These are phyloP conservation scores for Pterulicium gracile DNA, from an alignment of 1,284 basidiomycete genomes.

Conservation along the genomic window DNA sequence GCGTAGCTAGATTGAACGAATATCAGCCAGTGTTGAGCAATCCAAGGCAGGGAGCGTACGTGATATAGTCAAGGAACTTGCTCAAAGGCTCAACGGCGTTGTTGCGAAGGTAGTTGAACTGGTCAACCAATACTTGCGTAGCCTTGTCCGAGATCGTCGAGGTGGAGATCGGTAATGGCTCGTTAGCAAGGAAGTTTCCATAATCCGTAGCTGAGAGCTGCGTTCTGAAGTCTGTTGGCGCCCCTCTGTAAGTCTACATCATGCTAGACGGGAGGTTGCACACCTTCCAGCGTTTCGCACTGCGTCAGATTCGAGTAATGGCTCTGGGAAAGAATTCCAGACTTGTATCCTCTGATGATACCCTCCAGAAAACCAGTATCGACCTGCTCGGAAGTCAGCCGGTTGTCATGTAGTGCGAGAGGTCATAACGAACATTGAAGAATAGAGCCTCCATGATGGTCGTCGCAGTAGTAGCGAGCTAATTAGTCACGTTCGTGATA, in stretches of 20 bases:
- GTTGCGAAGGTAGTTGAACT: slow-evolving; percentile 90
- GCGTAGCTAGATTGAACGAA: slow-evolving; percentile 53
- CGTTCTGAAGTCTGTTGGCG: slow-evolving; percentile 70
- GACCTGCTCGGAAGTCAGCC: slow-evolving; percentile 35
- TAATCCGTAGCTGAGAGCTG: slow-evolving; percentile 96
- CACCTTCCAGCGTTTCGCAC: slow-evolving; percentile 96
- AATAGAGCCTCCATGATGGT: slow-evolving; percentile 16
- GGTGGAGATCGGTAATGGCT: slow-evolving; percentile 91
- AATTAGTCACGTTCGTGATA: background rate
- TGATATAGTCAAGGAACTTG: slow-evolving; percentile 97
- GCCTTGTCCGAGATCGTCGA: slow-evolving; percentile 94
- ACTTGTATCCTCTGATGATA: slow-evolving; percentile 90
- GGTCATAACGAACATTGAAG: slow-evolving; percentile 19
- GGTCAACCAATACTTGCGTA: slow-evolving; percentile 89
- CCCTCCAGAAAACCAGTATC: slow-evolving; percentile 84
- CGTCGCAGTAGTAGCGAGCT: background rate
- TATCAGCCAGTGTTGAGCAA: slow-evolving; percentile 5
- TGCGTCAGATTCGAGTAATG: slow-evolving; percentile 95
- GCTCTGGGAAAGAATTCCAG: slow-evolving; percentile 78
- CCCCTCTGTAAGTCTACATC: background rate
- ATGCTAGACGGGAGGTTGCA: slow-evolving; percentile 16
- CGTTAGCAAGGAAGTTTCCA: slow-evolving; percentile 96
- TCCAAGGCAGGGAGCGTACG: slow-evolving; percentile 26
- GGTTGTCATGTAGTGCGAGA: background rate
- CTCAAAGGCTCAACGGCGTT: slow-evolving; percentile 88